phyloP scores from a whole-genome alignment of 495 filamentous ascomycete species.

The Penicillium flavigenum region DNA sequence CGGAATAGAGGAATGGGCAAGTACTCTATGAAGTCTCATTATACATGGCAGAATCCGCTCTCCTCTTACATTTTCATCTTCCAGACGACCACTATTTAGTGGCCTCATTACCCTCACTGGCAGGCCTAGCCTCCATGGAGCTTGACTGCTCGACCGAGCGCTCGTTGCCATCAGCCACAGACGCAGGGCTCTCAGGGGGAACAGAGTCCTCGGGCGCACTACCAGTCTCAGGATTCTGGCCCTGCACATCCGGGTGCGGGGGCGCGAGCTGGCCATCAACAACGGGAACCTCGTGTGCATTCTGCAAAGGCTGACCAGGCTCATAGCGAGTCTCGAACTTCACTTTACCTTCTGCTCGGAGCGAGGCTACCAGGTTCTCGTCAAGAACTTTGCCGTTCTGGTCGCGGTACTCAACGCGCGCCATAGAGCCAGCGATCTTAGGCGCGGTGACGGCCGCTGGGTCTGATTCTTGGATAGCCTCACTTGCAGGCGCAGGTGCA shows the following conservation, averaged over 20 bases:
- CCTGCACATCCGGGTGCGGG: conserved; percentile 82
- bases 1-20: conserved; percentile 17
- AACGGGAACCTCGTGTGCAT: conserved; percentile 50
- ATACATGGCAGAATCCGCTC: conserved; percentile 26
- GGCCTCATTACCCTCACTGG: conserved; percentile 73
- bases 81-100: conserved; percentile 36
- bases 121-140: conserved; percentile 64
- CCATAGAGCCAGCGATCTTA: conserved; percentile 64
- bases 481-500: conserved; percentile 16
- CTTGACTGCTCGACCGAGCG: conserved; percentile 57
- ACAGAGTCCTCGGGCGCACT: conserved; percentile 37
- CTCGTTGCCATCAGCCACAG: conserved; percentile 58
- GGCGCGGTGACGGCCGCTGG: conserved; percentile 51
- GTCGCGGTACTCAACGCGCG: conserved; percentile 91
- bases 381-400: conserved; percentile 87
- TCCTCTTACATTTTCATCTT: conserved; percentile 17
- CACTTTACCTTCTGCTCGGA: conserved; percentile 78
- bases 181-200: conserved; percentile 44
- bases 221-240: conserved; percentile 64
- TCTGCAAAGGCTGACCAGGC: conserved; percentile 66
- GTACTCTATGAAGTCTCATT: conserved; percentile 25
- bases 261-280: conserved; percentile 73
- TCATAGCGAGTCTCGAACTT: conserved; percentile 93
- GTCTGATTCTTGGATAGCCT: conserved; percentile 22
- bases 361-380: conserved; percentile 75